These are phyloP conservation scores for Conoideocrella luteorostrata DNA, from an alignment of 2,329 filamentous ascomycete genomes.

Conservation along the genomic window DNA sequence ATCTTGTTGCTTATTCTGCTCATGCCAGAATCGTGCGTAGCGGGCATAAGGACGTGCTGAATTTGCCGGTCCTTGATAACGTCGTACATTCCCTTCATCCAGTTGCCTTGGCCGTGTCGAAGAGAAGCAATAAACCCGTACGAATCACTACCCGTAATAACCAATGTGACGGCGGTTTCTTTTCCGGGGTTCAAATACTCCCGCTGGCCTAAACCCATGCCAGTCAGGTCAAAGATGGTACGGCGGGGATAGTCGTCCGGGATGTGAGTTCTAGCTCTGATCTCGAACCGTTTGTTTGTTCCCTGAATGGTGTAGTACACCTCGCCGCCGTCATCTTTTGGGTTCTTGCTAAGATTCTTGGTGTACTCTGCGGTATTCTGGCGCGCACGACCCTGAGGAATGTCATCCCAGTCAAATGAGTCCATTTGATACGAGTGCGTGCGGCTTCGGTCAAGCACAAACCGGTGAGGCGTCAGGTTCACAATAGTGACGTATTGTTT, in stretches of 20 bases:
- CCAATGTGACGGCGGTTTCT: conserved; percentile 23
- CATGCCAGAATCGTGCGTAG: conserved; percentile 45
- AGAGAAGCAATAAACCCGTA: conserved; percentile 27
- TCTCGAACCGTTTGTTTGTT: conserved; percentile 23
- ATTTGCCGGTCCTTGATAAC: conserved; percentile 32
- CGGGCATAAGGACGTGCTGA: conserved; percentile 40
- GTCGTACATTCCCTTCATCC: conserved; percentile 27
- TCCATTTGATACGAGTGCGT: conserved; percentile 26
- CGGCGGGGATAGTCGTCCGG: conserved; percentile 18
- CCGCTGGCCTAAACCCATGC: conserved; percentile 26
- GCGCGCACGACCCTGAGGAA: conserved; percentile 24
- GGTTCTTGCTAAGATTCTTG: conserved; percentile 9
- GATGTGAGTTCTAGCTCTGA: conserved; percentile 24
- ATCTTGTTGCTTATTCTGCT: conserved; percentile 30
- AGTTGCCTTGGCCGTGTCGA: conserved; percentile 20
- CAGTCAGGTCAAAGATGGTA: conserved; percentile 22
- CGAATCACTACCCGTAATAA: conserved; percentile 27
- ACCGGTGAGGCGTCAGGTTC: conserved; percentile 26
- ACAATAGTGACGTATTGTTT: conserved; percentile 27
- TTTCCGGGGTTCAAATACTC: conserved; percentile 26
- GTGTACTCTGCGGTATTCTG: conserved; percentile 24
- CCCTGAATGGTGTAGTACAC: conserved; percentile 24
- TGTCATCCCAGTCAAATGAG: conserved; percentile 24
- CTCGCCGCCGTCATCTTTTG: conserved; percentile 23
- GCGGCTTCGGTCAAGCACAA: conserved; percentile 18